Evolutionary conservation across 768 basidiomycete genomes (phyloP), one percentile per base, ranked within the genome.

Genomic region (Amanita rimosa): DNA sequence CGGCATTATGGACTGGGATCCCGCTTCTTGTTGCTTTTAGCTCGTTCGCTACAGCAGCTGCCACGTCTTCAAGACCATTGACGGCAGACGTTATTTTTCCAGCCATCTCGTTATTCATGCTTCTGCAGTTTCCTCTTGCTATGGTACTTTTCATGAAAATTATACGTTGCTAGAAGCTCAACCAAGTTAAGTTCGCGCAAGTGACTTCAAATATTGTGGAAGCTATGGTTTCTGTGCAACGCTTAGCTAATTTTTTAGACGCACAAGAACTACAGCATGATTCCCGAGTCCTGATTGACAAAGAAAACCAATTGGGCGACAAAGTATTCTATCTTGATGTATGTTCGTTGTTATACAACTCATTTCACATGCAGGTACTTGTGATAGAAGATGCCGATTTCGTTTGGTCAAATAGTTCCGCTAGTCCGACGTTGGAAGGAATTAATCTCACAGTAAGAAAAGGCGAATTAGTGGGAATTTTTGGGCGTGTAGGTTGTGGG

Each of bases 61-160:
- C 70, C 14, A 73, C 74, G 1, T 79, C 81, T 3, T 62, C 73
- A 0, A 72, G 61, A 24, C 88, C 92, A 3, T 64, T 98, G 1
- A 97, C 95, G 0, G 78, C 85, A 0, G 93, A 96, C 53, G 68
- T 91, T 44, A 94, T 97, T 54, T 98, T 98, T 74, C 95, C 95
- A n/a, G 82, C 89, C 0, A 92, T 98, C 53, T 84, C 89, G 0
- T 66, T 94, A 26, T 94, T 92, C 67, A 83, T 88, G 79, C 70
- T 95, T 0, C 68, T 95, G 26, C 81, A 84, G 50, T 93, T 93
- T 65, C 91, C 91, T 1, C 69, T 94, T 19, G 85, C 78, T 2
- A 86, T 90, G 85, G 84, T 85, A 60, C 34, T 70, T 60, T 34
- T 36, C 34, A 14, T 31, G 48, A 10, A 36, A 36, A 21, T 42